A percentile compares a stretch with the other conserved stretches of the same genome.
These are phyloP conservation scores for Paxillus involutus DNA, from an alignment of 768 basidiomycete species.

Conservation along the genomic window DNA sequence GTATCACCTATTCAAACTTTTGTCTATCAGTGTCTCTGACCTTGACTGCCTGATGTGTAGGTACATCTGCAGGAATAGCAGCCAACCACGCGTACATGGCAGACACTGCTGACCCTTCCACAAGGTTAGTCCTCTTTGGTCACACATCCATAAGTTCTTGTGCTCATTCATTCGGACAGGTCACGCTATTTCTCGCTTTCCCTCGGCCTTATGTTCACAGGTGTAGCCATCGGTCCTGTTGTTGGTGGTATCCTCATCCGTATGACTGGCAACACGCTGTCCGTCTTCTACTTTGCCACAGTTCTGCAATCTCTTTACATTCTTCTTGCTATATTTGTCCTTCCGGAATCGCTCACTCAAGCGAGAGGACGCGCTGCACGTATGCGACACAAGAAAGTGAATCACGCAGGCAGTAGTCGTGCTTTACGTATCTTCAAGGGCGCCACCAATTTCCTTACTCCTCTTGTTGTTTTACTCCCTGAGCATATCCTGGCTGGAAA, in stretches of 20 bases:
- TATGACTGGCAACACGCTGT: constrained; percentile 50
- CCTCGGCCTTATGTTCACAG: constrained; percentile 67
- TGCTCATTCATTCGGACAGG: constrained; percentile 32
- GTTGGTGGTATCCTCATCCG: constrained; percentile 67
- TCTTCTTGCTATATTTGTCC: constrained; percentile 49
- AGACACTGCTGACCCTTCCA: constrained; percentile 57
- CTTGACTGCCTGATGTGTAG: constrained; percentile 32
- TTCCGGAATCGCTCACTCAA: constrained; percentile 77
- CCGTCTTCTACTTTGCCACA: constrained; percentile 71
- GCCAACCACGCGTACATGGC: constrained; percentile 66
- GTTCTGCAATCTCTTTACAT: constrained; percentile 50
- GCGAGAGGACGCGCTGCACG: constrained; percentile 37
- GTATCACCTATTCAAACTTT: background rate
- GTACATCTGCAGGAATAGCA: constrained; percentile 49
- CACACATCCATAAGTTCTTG: background rate
- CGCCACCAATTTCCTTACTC: constrained; percentile 64
- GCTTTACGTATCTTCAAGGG: constrained; percentile 32
- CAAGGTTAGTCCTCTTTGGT: constrained; percentile 42
- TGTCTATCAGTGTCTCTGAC: background rate
- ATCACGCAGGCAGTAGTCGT: background rate
- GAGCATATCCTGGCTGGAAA: constrained; percentile 28
- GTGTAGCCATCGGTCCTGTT: constrained; percentile 77
- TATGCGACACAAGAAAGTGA: constrained; percentile 9
- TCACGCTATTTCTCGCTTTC: constrained; percentile 64
- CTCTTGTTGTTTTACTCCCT: constrained; percentile 67